phyloP scores from a whole-genome alignment of 106 monocot genomes.

The Apostasia ramifera region DNA sequence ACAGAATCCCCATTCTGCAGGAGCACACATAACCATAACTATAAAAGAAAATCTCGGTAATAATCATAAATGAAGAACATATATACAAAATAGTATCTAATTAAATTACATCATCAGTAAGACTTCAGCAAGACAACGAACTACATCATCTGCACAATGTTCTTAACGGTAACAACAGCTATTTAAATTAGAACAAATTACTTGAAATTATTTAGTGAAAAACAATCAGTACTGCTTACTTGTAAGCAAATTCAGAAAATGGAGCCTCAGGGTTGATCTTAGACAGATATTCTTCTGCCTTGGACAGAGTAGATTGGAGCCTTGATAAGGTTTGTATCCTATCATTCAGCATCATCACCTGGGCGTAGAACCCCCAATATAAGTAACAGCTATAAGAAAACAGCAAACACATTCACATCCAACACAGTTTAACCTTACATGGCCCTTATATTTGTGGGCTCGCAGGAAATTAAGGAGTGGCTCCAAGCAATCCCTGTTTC shows the following conservation, averaged over 20 bases:
- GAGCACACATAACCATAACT: too few species aligned
- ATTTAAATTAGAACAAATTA: too few species aligned
- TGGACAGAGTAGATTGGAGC: conserved; percentile 66
- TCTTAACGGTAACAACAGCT: too few species aligned
- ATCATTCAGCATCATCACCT: conserved; percentile 95
- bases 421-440: conserved; percentile 45
- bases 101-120: too few species aligned
- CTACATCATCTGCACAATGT: too few species aligned
- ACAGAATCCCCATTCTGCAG: too few species aligned
- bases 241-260: conserved; percentile 66
- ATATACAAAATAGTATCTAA: too few species aligned
- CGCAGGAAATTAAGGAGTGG: conserved; percentile 84
- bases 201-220: background rate
- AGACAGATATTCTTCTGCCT: conserved; percentile 67
- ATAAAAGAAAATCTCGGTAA: too few species aligned
- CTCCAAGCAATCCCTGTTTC: conserved; percentile 76
- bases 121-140: too few species aligned
- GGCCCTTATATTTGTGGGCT: conserved; percentile 69
- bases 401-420: background rate
- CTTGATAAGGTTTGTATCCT: conserved; percentile 64
- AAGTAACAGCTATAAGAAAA: conserved; percentile 7
- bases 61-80: too few species aligned
- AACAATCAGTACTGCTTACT: conserved; percentile 23
- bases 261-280: conserved; percentile 55
- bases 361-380: background rate